A percentile compares a stretch with the other conserved stretches of the same genome.
Conservation (phyloP, 805 yeast species). For the Metschnikowia hibisci region DNA sequence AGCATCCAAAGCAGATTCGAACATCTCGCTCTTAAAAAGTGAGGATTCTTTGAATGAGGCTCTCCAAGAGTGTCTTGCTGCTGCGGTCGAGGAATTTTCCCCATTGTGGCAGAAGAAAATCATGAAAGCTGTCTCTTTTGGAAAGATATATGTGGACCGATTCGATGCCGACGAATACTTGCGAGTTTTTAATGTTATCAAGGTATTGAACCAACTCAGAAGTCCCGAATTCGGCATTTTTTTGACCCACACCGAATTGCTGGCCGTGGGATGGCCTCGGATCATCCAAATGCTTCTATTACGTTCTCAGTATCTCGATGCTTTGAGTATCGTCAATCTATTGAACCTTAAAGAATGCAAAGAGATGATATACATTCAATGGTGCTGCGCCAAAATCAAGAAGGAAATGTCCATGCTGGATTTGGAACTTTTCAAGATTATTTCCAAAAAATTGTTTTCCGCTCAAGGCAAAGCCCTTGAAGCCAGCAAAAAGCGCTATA, state of each 20-base stretch:
- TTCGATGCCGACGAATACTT: conserved; percentile 59
- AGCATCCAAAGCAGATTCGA: conserved; percentile 80
- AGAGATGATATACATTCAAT: conserved; percentile 54
- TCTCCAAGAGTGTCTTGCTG: conserved; percentile 64
- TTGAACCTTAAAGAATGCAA: conserved; percentile 38
- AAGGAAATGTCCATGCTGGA: conserved; percentile 54
- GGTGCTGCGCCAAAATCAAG: conserved; percentile 76
- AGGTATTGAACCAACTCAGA: conserved; percentile 69
- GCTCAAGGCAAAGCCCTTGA: conserved; percentile 15
- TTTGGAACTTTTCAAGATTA: conserved; percentile 47
- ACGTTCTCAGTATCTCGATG: conserved; percentile 57
- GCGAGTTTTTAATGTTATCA: conserved; percentile 53
- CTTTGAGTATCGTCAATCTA: conserved; percentile 56
- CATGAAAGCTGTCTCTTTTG: conserved; percentile 79
- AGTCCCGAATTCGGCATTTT: conserved; percentile 63
- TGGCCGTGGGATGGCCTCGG: conserved; percentile 48
- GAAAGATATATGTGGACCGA: conserved; percentile 60
- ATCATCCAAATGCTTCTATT: conserved; percentile 55
- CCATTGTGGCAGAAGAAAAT: conserved; percentile 76
- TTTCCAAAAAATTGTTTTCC: conserved; percentile 45
- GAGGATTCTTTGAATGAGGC: conserved; percentile 52
- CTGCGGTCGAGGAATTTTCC: conserved; percentile 75
- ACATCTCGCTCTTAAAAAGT: conserved; percentile 49
- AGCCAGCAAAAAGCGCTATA: conserved; percentile 20
- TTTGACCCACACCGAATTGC: conserved; percentile 56